Evolutionary conservation across 306 rosid genomes (phyloP).

Genomic region (Vigna nakashimae): DNA sequence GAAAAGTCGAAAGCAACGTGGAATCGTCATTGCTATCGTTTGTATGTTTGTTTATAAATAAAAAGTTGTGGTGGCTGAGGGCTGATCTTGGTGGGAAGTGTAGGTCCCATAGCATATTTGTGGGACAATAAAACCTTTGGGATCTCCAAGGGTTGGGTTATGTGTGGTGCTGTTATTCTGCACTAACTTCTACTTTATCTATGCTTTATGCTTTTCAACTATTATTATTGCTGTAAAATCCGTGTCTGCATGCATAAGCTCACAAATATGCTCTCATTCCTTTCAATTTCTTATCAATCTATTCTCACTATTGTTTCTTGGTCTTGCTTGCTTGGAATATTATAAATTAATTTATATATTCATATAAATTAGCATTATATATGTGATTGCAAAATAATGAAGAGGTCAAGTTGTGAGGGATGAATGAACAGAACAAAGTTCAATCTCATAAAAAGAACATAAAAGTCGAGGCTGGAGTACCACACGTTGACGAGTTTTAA

Average conservation of each 20-base stretch:
- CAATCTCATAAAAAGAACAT: neutral
- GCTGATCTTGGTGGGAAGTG: neutral
- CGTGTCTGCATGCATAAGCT: neutral
- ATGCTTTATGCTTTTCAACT: neutral
- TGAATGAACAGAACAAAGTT: slow-evolving; percentile 32
- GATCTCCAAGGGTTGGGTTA: slow-evolving; percentile 32
- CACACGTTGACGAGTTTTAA: neutral
- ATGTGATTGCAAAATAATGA: neutral
- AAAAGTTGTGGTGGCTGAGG: neutral
- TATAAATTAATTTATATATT: too few relatives aligned
- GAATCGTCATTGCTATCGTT: slow-evolving; percentile 2
- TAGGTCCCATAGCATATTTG: neutral
- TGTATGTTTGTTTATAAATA: neutral
- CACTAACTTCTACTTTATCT: neutral
- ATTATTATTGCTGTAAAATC: too few relatives aligned
- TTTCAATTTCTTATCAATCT: too few relatives aligned
- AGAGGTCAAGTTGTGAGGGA: slow-evolving; percentile 8
- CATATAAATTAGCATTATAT: too few relatives aligned
- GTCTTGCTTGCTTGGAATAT: too few relatives aligned
- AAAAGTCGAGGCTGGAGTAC: slow-evolving; percentile 9
- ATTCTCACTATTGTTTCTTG: neutral
- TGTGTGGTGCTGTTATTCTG: neutral
- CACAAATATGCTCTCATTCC: neutral
- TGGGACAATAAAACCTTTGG: slow-evolving; percentile 31
- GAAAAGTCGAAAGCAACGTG: slow-evolving; percentile 8